Base-by-base conservation (phyloP, 2,329 filamentous ascomycete genomes). In the Trichoderma harzianum region DNA sequence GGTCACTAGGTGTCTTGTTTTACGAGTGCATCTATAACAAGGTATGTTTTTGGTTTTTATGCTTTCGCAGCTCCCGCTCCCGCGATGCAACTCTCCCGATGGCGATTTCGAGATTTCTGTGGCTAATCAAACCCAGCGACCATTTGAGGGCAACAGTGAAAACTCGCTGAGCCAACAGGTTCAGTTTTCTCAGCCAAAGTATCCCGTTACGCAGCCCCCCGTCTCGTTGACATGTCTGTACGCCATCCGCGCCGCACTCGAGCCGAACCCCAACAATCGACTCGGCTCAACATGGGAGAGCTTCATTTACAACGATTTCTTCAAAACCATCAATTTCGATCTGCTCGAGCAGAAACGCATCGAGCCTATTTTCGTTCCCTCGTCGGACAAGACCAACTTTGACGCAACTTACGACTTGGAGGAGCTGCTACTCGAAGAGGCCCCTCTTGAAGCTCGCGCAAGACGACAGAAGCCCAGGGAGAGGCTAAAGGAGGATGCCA, bases 1-100 rank as follows among this genome's bases (percentile, higher is more conserved):
- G 96, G 96, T 98, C 96, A 7, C 83, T 99, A 26, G 96, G 96
- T 63, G 96, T 99, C 60, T 88, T 97, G n/a, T 98, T 98, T 81
- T 99, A 98, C 82, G 96, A 99, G 82, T 98, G 96, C 87, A 98
- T 99, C 75, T 99, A 98, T 84, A 97, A 97, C 84, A 98, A 97
- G 91, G 94, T 94, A 83, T 67, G 86, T 79, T 34, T 30, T 24
- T 34, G 7, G 7, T 14, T 51, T 66, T n/a, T 18, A 26, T 30
- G 8, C 26, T 51, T 51, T 18, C n/a, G 43, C n/a, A 51, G n/a
- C n/a, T 43, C 39, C 43, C 43, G 43, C 43, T 51, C 47, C 47
- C 47, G 47, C 5, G 28, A 21, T 18, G 32, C 28, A 16, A 14
- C 30, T 64, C 39, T 28, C 14, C 47, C 21, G 47, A 24, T 3